Evolutionary conservation across 179 eudicot species (phyloP), one percentile per base, ranked within the genome.

Genomic region (Silene vulgaris): DNA sequence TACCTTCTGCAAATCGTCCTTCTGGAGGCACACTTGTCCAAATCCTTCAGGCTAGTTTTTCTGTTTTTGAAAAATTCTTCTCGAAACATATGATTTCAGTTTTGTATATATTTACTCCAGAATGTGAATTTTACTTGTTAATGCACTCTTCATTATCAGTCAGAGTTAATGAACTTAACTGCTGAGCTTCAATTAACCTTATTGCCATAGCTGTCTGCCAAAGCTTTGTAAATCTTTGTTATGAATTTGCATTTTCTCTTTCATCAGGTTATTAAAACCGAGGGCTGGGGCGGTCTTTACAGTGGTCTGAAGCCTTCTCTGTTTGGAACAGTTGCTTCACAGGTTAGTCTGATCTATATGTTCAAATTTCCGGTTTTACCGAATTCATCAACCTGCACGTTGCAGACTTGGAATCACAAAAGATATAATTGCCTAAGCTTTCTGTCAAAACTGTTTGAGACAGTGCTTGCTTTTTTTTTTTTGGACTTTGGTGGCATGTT

Each of bases 251-350:
- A 29, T 40, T 65, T 3, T 37, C 45, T 65, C 0, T 60, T 74
- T 69, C 30, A 61, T 59, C 79, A 92, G 97, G 91, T 91, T 79
- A 81, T 91, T 65, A 88, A 79, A 78, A 83, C 65, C 17, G 98
- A 93, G 86, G 98, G 98, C 16, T 82, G 92, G 87, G 87, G 95
- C 79, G 98, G 97, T 76, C 89, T 93, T 14, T 93, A 91, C 84
- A 93, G 95, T 72, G 98, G 98, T 17, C 86, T 93, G 80, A 93
- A 89, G 86, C 98, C 98, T 80, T 93, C 98, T 82, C 86, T 93
- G 67, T 75, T 91, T 62, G 98, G 98, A 54, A 91, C 97, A 77
- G 89, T 94, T 80, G 94, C 95, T 76, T 93, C 98, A 69, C 89
- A 81, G 92, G 97, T 92, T 59, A 19, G 73, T 79, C 8, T 78